A percentile compares a stretch with the other conserved stretches of the same genome.
Conservation (phyloP, 495 filamentous ascomycete species). For the Aspergillus homomorphus region DNA sequence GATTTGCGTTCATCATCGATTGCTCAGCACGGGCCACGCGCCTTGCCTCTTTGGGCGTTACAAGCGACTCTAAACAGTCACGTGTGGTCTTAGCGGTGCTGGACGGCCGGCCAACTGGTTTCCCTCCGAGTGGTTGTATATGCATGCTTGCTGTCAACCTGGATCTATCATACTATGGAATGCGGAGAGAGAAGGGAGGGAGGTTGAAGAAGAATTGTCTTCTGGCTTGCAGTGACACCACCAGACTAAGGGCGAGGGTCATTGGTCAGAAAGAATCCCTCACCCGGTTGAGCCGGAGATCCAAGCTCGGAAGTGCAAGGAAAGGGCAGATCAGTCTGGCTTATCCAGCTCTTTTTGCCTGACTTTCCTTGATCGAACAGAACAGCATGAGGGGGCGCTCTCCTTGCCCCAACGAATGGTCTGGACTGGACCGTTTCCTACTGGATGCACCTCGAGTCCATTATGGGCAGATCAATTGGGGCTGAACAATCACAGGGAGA, state of each 20-base stretch:
- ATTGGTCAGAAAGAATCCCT: background rate
- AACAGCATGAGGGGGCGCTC: background rate
- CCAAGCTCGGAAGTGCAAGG: conserved; percentile 4
- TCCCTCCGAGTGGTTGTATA: no score
- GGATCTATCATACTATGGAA: no score
- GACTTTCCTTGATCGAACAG: background rate
- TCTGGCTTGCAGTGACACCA: no score
- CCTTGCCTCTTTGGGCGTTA: conserved; percentile 11
- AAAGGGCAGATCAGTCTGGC: background rate
- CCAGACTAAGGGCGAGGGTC: background rate
- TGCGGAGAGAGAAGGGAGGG: background rate
- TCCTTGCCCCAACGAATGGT: no score
- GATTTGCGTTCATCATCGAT: conserved; percentile 16
- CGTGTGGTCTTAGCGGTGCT: conserved; percentile 1
- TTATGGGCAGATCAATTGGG: no score
- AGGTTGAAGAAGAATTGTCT: background rate
- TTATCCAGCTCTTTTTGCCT: background rate
- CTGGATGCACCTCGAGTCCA: background rate
- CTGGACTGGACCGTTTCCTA: background rate
- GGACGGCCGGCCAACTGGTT: background rate
- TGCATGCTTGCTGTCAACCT: no score
- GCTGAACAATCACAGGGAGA: background rate
- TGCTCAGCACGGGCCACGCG: conserved; percentile 10
- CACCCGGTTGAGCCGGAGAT: background rate
- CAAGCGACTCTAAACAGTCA: conserved; percentile 14